Base-by-base conservation (phyloP, 768 basidiomycete species). In the Agaricus bisporus region DNA sequence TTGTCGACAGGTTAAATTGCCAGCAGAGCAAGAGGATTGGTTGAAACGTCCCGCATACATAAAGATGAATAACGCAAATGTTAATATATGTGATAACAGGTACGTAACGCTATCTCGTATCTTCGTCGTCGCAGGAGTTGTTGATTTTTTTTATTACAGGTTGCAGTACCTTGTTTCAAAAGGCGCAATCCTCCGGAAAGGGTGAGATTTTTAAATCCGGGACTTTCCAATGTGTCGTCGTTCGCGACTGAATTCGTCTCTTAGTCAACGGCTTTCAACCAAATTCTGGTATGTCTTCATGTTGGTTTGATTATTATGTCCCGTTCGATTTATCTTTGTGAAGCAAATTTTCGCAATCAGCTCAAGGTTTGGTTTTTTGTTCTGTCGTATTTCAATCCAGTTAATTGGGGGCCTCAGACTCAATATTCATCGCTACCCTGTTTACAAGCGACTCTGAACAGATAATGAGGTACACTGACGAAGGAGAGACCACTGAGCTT, bases 161-260 rank as follows among this genome's bases (percentile, higher is more conserved):
- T 69, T 93, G 59, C 91, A 92, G 63, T 94, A 92, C 66, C 77
- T 94, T 42, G 89, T 93, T 50, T 82, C 83, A 57, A 92, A 91
- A 70, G 90, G 91, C 49, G 88, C 89, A 20, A 91, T 92, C 61
- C 68, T 92, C 59, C 78, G 89, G 56, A 92, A 91, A 69, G 91
- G 88, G 88, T 88, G 66, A 62, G 82, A 68, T 25, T 28, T 49
- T 56, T 45, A 38, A 58, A 32, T 11, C 32, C 54, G 47, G 18
- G 51, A 20, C 55, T 37, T 46, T 45, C 60, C 56, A 49, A 46
- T 56, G 54, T 36, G 44, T 54, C 41, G 48, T 57, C n/a, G 48
- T 58, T 55, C 54, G 63, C 51, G 42, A 51, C 54, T 56, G 50
- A 52, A 60, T 49, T 41, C 56, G 17, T 20, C 38, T 35, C 38